Base-by-base conservation (phyloP, 2,329 filamentous ascomycete species). In the Aspergillus sp. region DNA sequence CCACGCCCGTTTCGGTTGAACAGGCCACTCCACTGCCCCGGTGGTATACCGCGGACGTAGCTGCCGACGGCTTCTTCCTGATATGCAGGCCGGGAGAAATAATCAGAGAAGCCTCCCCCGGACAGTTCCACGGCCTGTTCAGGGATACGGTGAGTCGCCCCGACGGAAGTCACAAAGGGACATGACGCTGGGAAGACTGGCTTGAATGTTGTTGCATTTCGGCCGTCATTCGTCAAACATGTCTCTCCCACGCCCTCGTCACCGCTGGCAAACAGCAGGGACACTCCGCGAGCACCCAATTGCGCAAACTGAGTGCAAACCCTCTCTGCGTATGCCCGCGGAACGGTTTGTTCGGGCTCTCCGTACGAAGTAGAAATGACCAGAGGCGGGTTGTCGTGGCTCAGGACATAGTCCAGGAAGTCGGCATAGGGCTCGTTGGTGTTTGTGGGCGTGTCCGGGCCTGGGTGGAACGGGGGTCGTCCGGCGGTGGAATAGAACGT, bases 281-380 rank as follows among this genome's bases (percentile, higher is more conserved):
- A 74, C 13, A 82, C 72, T 19, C 80, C 80, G 8, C 80, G 72
- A 1, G 73, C 68, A 14, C 76, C 77, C 4, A 85, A 69, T 39
- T 80, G 74, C 4, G 71, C 75, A 39, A 80, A 76, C 26, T 75
- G 61, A 19, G 68, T 68, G 56, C 82, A 82, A 13, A 75, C 69
- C 35, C 72, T 66, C 45, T 71, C 64, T 5, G 75, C 71, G 49
- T 82, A 82, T 3, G 65, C 59, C 14, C 58, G 57, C 0, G 78
- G 76, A 0, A 83, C 63, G 3, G 67, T 70, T 51, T 68, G 75
- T 53, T 85, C 80, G 29, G 78, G 68, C 43, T 82, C 78, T 15
- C 77, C 78, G 48, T 84, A 85, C 0, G 78, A 83, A n/a, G 77
- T 80, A 25, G 69, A 72, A 26, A 85, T 66, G 12, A 82, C 72